Percentiles rank a stretch among this genome's conserved stretches.
Evolutionary conservation across 495 filamentous ascomycete genomes (phyloP).

Genomic region (Trichoderma gamsii): DNA sequence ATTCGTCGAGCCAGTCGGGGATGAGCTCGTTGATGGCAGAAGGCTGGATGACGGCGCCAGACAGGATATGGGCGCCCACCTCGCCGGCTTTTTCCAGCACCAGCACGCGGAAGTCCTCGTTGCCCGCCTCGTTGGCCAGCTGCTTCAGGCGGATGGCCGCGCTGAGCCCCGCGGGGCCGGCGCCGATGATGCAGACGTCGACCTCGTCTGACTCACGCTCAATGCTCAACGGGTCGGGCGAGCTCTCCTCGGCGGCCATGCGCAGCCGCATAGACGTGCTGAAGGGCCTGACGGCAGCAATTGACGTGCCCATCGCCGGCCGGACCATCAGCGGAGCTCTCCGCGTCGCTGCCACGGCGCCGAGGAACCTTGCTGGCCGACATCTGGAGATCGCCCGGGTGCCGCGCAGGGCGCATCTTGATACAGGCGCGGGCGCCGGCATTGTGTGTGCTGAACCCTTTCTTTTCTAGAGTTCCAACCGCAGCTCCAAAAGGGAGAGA

Average conservation of each 20-base stretch:
- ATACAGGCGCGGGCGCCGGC: constrained; percentile 10
- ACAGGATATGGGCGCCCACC: constrained; percentile 90
- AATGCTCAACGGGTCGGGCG: constrained; percentile 64
- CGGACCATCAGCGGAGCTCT: constrained; percentile 13
- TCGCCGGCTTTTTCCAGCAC: constrained; percentile 94
- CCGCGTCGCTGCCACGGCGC: background rate
- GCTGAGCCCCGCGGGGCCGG: constrained; percentile 84
- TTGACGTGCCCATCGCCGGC: constrained; percentile 17
- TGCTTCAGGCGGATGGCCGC: constrained; percentile 95
- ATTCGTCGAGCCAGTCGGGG: constrained; percentile 85
- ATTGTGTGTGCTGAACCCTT: background rate
- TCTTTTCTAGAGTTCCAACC: background rate
- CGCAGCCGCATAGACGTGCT: constrained; percentile 44
- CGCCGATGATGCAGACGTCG: constrained; percentile 94
- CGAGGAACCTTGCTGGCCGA: constrained; percentile 5
- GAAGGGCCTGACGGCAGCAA: constrained; percentile 20
- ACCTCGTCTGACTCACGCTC: constrained; percentile 90
- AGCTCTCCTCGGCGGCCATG: constrained; percentile 47
- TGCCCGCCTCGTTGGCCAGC: constrained; percentile 88
- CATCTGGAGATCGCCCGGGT: constrained; percentile 8
- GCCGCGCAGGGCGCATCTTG: constrained; percentile 15
- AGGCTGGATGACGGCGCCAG: constrained; percentile 91
- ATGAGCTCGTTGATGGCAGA: constrained; percentile 83
- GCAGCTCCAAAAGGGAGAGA: background rate
- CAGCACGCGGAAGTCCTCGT: constrained; percentile 90